Conservation (phyloP, 352 stramenopile genomes). For the Phytophthora pini region DNA sequence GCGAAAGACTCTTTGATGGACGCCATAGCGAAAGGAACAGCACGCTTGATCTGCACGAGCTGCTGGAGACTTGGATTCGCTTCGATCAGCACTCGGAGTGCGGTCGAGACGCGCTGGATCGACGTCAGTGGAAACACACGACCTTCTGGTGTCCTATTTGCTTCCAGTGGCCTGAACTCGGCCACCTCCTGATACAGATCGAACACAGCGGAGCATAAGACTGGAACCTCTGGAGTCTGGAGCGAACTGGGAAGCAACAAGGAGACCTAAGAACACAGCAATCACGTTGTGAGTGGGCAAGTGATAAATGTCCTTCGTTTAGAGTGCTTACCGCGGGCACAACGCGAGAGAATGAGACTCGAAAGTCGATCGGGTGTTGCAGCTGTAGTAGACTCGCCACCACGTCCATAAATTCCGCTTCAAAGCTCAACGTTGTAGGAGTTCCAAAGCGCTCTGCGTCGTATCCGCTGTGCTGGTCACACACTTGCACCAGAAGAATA, state of each 20-base stretch:
- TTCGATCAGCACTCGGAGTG: slow-evolving; percentile 52
- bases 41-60: slow-evolving; percentile 43
- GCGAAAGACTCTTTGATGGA: slow-evolving; percentile 54
- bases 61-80: slow-evolving; percentile 31
- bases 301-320: background rate
- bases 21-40: slow-evolving; percentile 40
- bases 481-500: slow-evolving; percentile 30
- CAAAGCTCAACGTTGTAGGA: slow-evolving; percentile 15
- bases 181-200: slow-evolving; percentile 47
- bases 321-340: slow-evolving; percentile 41
- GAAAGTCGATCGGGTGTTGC: slow-evolving; percentile 46
- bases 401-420: slow-evolving; percentile 20
- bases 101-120: slow-evolving; percentile 37
- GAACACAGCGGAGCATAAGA: slow-evolving; percentile 45
- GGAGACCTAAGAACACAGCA: slow-evolving; percentile 18
- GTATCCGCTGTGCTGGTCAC: slow-evolving; percentile 16
- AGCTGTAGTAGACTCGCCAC: slow-evolving; percentile 34
- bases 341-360: slow-evolving; percentile 45
- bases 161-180: slow-evolving; percentile 22
- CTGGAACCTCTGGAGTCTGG: slow-evolving; percentile 18
- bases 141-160: slow-evolving; percentile 1
- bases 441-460: slow-evolving; percentile 5
- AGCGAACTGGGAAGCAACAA: slow-evolving; percentile 30
- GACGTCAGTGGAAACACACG: slow-evolving; percentile 27
- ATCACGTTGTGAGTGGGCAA: slow-evolving; percentile 6